A percentile compares a stretch with the other conserved stretches of the same genome.
These are phyloP conservation scores for Aaosphaeria pasadenensis DNA, from an alignment of 2,329 filamentous ascomycete species.

Conservation along the genomic window DNA sequence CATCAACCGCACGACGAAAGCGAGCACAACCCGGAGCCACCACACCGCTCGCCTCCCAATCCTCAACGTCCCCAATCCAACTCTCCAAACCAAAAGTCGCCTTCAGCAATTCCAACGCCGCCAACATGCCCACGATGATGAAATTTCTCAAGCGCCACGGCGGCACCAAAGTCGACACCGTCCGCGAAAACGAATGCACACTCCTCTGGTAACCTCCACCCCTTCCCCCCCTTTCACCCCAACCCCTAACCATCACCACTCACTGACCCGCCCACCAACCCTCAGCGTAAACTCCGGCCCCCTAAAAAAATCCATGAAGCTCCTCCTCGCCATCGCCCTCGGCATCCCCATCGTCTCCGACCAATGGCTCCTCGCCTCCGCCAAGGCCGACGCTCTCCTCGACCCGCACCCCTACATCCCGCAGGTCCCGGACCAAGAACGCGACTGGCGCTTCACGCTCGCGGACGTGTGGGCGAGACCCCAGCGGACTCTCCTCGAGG, in stretches of 20 bases:
- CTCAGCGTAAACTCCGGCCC: slow-evolving; percentile 37
- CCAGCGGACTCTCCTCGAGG: slow-evolving; percentile 46
- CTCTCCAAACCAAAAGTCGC: slow-evolving; percentile 24
- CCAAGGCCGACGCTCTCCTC: slow-evolving; percentile 34
- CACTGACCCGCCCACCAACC: slow-evolving; percentile 8
- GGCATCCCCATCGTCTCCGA: slow-evolving; percentile 48
- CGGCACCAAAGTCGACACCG: slow-evolving; percentile 23
- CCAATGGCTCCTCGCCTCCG: slow-evolving; percentile 43
- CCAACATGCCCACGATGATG: slow-evolving; percentile 15
- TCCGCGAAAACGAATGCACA: slow-evolving; percentile 27
- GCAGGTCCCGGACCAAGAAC: slow-evolving; percentile 28
- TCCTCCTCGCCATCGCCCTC: slow-evolving; percentile 42
- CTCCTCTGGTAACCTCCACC: slow-evolving; percentile 27
- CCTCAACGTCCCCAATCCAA: no score
- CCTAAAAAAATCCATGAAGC: slow-evolving; percentile 44
- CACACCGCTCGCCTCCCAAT: no score
- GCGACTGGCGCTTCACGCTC: slow-evolving; percentile 39
- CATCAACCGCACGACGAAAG: no score
- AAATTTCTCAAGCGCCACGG: slow-evolving; percentile 36
- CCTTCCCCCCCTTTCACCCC: not conserved
- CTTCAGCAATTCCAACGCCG: slow-evolving; percentile 31
- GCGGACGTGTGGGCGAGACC: slow-evolving; percentile 28
- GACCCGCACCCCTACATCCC: slow-evolving; percentile 34
- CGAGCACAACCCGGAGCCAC: no score
- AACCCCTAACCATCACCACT: not conserved